phyloP scores from a whole-genome alignment of 352 stramenopile species.

The Globisporangium irregulare region DNA sequence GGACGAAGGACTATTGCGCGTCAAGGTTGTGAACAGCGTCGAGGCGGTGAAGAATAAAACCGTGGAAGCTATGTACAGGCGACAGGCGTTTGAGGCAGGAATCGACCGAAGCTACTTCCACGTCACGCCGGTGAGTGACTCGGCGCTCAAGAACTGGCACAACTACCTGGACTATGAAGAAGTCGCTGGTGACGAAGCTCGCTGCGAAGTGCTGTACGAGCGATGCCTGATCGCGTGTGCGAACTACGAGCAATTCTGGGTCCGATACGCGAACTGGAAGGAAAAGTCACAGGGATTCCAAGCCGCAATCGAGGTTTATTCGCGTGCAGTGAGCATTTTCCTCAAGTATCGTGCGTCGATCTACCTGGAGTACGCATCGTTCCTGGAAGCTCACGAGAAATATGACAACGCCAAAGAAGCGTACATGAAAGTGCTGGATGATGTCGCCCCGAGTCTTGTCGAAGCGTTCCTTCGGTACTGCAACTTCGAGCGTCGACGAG shows the following conservation, averaged over 20 bases:
- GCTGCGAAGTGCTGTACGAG: conserved; percentile 73
- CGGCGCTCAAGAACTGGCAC: conserved; percentile 78
- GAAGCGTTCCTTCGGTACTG: conserved; percentile 64
- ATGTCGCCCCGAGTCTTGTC: conserved; percentile 55
- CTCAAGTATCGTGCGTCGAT: conserved; percentile 72
- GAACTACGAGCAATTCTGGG: conserved; percentile 83
- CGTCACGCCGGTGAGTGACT: conserved; percentile 63
- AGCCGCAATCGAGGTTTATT: conserved; percentile 58
- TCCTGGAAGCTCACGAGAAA: conserved; percentile 63
- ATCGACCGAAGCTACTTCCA: conserved; percentile 85
- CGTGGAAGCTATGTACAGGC: conserved; percentile 52
- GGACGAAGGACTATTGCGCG: conserved; percentile 75
- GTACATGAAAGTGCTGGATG: conserved; percentile 55
- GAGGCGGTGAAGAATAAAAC: conserved; percentile 73
- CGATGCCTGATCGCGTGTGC: conserved; percentile 79
- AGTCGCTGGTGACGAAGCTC: conserved; percentile 35
- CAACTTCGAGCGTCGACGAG: conserved; percentile 69
- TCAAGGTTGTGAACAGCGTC: conserved; percentile 80
- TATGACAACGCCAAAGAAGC: conserved; percentile 40
- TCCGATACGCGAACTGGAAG: conserved; percentile 66
- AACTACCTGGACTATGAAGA: conserved; percentile 81
- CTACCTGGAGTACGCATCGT: conserved; percentile 71
- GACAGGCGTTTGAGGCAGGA: conserved; percentile 66
- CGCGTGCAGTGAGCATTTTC: conserved; percentile 60
- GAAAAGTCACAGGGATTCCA: conserved; percentile 56